A percentile compares a stretch with the other conserved stretches of the same genome.
Conservation (phyloP, 164 flowering plant genomes). For the Vitis amurensis region DNA sequence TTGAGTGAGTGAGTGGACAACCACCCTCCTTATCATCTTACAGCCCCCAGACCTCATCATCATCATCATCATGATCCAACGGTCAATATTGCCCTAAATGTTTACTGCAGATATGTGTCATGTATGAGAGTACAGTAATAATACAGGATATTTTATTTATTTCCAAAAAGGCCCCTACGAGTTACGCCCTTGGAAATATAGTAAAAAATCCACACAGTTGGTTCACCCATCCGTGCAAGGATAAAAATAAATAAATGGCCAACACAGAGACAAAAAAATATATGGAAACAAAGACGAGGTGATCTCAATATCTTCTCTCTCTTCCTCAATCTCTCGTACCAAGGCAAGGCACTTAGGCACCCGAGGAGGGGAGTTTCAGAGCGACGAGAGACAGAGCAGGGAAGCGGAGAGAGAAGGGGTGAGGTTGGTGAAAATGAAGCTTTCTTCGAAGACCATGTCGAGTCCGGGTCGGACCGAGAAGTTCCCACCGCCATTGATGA, state of each 20-base stretch:
- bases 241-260: conserved; percentile 6
- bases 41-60: neutral
- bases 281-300: neutral
- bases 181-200: conserved; percentile 8
- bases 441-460: conserved; percentile 50
- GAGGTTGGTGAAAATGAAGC: conserved; percentile 34
- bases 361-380: neutral
- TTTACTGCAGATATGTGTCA: neutral
- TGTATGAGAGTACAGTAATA: neutral
- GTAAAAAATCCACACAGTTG: conserved; percentile 8
- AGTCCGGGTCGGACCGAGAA: conserved; percentile 67
- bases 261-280: neutral
- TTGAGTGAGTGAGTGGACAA: neutral
- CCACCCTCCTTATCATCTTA: neutral
- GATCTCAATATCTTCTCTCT: neutral
- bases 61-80: neutral
- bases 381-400: neutral
- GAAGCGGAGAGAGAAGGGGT: no score
- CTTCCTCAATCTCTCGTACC: neutral
- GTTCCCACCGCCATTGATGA: conserved; percentile 63
- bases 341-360: no score
- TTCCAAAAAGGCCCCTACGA: conserved; percentile 20
- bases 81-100: neutral
- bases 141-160: no score
- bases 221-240: conserved; percentile 32